Evolutionary conservation across 768 basidiomycete genomes (phyloP), one percentile per base, ranked within the genome.

Genomic region (Leccinum truebloodii): DNA sequence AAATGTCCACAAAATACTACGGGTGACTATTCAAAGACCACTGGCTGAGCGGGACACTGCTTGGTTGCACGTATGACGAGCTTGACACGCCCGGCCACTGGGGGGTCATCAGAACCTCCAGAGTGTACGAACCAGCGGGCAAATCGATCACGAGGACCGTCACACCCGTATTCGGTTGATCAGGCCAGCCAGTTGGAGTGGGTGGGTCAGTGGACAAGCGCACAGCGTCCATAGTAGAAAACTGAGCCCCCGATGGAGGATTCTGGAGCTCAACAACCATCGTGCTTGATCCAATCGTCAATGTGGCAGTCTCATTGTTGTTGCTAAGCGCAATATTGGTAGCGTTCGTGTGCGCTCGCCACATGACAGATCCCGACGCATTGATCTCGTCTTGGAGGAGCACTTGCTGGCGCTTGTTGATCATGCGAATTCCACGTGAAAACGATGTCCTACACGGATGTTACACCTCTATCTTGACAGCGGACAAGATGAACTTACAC

Each of bases 311-410:
- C 4, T 82, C 83, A 34, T 88, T 86, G 56, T 73, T 75, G 56
- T 76, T 68, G 58, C 72, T 67, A 39, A 93, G 73, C n/a, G 80
- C 72, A 24, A 86, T 65, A 10, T n/a, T 41, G 4, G 94, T 93
- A 12, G 96, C 95, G 75, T 98, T 98, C 59, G 96, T 98, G 75
- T 98, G 95, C 82, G 92, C 91, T 52, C 94, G 87, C 96, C 96
- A 97, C 78, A 88, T 83, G 51, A 97, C 73, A 22, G 79, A 66
- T 6, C 73, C 78, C 35, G 80, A 74, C 3, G 86, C 77, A 18
- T 75, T 81, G 69, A 98, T 87, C 70, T 99, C 97, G 76, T 98
- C 96, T 73, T 96, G 96, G 51, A 99, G 72, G 16, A 99, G 85
- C 14, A 98, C 87, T 75, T 98, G 97, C 62, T 81, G 83, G 63